These are phyloP conservation scores for Penicillium riverlandense DNA, from an alignment of 495 filamentous ascomycete genomes.

Conservation along the genomic window DNA sequence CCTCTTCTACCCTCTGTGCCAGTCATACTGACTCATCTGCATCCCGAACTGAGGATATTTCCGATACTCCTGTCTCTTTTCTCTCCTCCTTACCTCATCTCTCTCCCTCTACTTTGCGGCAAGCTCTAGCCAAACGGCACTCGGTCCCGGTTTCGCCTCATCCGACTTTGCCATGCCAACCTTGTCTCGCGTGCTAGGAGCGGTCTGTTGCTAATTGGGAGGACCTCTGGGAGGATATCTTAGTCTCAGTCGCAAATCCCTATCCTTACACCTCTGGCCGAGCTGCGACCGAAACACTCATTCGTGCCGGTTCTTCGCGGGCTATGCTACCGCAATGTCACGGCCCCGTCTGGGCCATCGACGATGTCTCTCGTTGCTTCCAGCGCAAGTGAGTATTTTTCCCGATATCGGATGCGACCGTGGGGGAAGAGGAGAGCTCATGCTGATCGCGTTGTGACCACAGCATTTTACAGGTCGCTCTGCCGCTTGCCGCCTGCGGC, in stretches of 20 bases:
- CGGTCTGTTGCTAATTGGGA: conserved; percentile 10
- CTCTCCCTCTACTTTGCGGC: not conserved
- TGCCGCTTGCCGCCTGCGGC: conserved; percentile 66
- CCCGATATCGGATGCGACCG: not conserved
- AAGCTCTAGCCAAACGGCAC: not conserved
- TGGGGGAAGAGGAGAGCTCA: not conserved
- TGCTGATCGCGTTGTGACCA: conserved; percentile 9
- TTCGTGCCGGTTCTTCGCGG: conserved; percentile 1
- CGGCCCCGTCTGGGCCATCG: conserved; percentile 73
- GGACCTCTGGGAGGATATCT: not conserved
- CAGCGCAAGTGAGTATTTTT: conserved; percentile 61
- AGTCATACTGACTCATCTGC: no score
- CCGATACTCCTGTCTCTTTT: not conserved
- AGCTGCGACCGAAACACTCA: no score
- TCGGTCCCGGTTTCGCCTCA: conserved; percentile 1
- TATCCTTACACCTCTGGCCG: not conserved
- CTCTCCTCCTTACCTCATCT: not conserved
- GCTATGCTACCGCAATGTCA: conserved; percentile 68
- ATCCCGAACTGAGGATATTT: not conserved
- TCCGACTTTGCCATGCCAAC: conserved; percentile 23
- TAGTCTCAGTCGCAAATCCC: conserved; percentile 1
- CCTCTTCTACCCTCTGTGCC: not conserved
- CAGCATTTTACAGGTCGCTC: conserved; percentile 78
- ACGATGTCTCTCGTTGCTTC: conserved; percentile 88
- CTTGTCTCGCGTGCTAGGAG: conserved; percentile 10